Conservation (phyloP, 1,284 basidiomycete genomes). For the Trametes pubescens region DNA sequence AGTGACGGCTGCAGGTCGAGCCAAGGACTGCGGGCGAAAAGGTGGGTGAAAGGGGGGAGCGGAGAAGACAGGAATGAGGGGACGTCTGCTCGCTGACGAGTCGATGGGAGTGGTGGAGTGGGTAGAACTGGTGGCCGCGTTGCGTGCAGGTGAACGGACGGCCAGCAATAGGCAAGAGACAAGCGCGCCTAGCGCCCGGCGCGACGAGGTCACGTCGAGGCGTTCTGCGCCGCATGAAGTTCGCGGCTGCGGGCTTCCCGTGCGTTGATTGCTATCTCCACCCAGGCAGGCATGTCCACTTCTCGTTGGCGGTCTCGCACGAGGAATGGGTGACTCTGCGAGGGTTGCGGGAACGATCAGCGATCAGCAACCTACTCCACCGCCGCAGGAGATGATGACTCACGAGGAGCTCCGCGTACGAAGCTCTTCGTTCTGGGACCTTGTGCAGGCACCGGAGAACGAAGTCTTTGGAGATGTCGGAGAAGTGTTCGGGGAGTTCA, state of each 20-base stretch:
- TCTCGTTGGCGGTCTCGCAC: conserved; percentile 58
- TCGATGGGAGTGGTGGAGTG: neutral
- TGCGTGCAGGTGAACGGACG: neutral
- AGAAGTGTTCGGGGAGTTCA: conserved; percentile 71
- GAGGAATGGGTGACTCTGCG: conserved; percentile 76
- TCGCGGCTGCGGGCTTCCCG: conserved; percentile 35
- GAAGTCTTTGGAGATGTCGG: conserved; percentile 64
- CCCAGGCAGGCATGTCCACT: conserved; percentile 89
- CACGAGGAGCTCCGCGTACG: conserved; percentile 85
- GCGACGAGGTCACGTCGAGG: conserved; percentile 13
- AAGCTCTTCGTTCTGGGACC: conserved; percentile 80
- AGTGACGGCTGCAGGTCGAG: neutral
- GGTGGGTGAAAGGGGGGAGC: neutral
- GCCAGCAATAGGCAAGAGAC: neutral
- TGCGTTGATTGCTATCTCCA: conserved; percentile 64
- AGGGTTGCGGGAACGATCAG: neutral
- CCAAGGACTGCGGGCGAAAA: neutral
- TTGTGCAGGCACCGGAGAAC: conserved; percentile 77
- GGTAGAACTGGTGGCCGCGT: neutral
- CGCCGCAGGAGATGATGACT: conserved; percentile 36
- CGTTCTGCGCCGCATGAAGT: conserved; percentile 29
- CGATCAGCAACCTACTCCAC: neutral
- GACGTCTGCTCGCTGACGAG: neutral
- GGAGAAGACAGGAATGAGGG: neutral
- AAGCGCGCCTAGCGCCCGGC: conserved; percentile 5